Evolutionary conservation across 2,329 filamentous ascomycete species (phyloP).

Genomic region (Stachybotrys chartarum): DNA sequence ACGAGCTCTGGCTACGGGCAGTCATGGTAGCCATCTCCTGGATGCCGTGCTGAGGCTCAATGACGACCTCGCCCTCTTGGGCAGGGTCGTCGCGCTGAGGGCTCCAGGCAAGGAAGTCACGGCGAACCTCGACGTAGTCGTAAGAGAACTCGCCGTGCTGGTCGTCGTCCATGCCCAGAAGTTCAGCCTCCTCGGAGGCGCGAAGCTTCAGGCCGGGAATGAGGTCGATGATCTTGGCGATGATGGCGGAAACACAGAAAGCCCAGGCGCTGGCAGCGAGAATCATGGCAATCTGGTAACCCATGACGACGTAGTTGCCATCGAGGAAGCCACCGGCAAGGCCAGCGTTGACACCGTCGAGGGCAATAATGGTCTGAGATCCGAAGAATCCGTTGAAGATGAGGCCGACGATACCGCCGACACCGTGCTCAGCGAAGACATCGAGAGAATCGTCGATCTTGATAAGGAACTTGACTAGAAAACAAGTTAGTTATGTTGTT

Average conservation of each 20-base stretch:
- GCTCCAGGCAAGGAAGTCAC: conserved; percentile 84
- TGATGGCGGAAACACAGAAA: conserved; percentile 65
- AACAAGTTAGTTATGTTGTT: conserved; percentile 5
- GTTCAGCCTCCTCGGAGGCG: conserved; percentile 73
- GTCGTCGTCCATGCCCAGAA: conserved; percentile 84
- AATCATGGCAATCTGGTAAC: conserved; percentile 75
- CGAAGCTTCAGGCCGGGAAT: conserved; percentile 74
- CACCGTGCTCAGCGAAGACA: conserved; percentile 64
- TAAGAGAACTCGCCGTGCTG: conserved; percentile 87
- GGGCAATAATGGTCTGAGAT: conserved; percentile 62
- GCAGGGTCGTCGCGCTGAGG: conserved; percentile 62
- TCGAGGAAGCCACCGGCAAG: conserved; percentile 64
- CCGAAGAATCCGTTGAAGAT: conserved; percentile 70
- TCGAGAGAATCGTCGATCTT: conserved; percentile 65
- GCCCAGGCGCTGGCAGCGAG: conserved; percentile 58
- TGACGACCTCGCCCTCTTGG: conserved; percentile 46
- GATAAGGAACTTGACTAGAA: conserved; percentile 51
- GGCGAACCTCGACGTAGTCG: conserved; percentile 83
- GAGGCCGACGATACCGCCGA: conserved; percentile 62
- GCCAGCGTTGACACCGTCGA: conserved; percentile 70
- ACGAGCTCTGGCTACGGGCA: conserved; percentile 16
- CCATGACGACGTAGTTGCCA: conserved; percentile 66
- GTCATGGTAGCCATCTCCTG: conserved; percentile 49
- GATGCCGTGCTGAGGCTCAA: conserved; percentile 65
- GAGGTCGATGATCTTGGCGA: conserved; percentile 69